phyloP scores from a whole-genome alignment of 768 basidiomycete genomes.

The Russula emetica region DNA sequence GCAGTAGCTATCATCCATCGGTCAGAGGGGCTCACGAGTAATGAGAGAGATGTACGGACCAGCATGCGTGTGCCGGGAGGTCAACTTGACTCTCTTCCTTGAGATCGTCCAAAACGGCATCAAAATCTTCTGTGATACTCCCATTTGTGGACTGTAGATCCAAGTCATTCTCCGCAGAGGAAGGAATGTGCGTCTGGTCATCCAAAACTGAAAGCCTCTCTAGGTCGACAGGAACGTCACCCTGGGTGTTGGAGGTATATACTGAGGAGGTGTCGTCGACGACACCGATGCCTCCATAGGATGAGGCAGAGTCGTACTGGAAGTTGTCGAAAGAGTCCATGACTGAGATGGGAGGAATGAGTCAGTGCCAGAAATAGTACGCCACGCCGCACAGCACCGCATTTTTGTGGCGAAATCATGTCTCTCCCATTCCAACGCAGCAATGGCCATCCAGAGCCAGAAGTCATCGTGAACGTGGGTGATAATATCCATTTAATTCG shows the following conservation, averaged over 20 bases:
- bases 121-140: conserved; percentile 80
- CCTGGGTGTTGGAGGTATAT: conserved; percentile 69
- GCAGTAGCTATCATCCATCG: conserved; percentile 65
- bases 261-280: conserved; percentile 80
- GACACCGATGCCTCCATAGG: conserved; percentile 67
- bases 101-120: conserved; percentile 82
- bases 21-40: conserved; percentile 17
- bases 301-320: conserved; percentile 78
- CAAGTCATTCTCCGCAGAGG: conserved; percentile 29
- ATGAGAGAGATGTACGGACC: conserved; percentile 43
- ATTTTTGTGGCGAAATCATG: conserved; percentile 1
- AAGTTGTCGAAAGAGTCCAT: conserved; percentile 87
- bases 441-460: conserved; percentile 58
- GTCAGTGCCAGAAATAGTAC: not conserved
- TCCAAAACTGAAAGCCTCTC: conserved; percentile 65
- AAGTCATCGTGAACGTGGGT: conserved; percentile 64
- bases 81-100: conserved; percentile 77
- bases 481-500: not conserved
- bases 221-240: conserved; percentile 51
- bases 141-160: conserved; percentile 36
- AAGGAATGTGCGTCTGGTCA: conserved; percentile 40
- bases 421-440: conserved; percentile 30
- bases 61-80: conserved; percentile 92
- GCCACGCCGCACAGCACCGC: not conserved
- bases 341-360: conserved; percentile 26